Percentiles rank a stretch among this genome's conserved stretches.
Conservation (phyloP, 1,284 basidiomycete genomes). For the Puccinia coronata region DNA sequence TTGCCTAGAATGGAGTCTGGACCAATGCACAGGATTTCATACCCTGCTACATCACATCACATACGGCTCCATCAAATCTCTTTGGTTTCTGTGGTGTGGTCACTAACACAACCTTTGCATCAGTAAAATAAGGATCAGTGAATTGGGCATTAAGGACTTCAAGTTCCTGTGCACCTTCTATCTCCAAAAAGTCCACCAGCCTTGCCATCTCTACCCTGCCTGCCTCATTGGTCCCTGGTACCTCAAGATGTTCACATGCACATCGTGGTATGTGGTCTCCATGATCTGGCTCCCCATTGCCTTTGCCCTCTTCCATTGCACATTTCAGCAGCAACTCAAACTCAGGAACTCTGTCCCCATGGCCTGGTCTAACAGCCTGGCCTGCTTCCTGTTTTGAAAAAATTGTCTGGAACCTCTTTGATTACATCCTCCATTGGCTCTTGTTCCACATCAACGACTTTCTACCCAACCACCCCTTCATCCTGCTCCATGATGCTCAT, state of each 20-base stretch:
- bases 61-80: too few species aligned
- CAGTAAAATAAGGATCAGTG: too few species aligned
- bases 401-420: slow-evolving; percentile 90
- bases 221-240: slow-evolving; percentile 79
- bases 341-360: slow-evolving; percentile 51
- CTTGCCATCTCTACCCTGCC: slow-evolving; percentile 83
- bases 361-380: slow-evolving; percentile 61
- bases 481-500: slow-evolving; percentile 85
- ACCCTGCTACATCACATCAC: too few species aligned
- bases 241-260: slow-evolving; percentile 83
- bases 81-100: too few species aligned
- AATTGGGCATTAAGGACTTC: too few species aligned
- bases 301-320: slow-evolving; percentile 75
- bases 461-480: slow-evolving; percentile 79
- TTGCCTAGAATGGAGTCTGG: too few species aligned
- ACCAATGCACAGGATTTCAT: too few species aligned
- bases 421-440: slow-evolving; percentile 95
- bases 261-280: slow-evolving; percentile 93
- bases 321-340: slow-evolving; percentile 75
- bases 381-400: slow-evolving; percentile 79
- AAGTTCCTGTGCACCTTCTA: slow-evolving; percentile 95
- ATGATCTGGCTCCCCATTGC: slow-evolving; percentile 88
- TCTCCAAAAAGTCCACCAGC: slow-evolving; percentile 92
- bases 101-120: too few species aligned
- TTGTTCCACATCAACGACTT: slow-evolving; percentile 93